Evolutionary conservation across 768 basidiomycete genomes (phyloP).

Genomic region (Saitozyma sp.): DNA sequence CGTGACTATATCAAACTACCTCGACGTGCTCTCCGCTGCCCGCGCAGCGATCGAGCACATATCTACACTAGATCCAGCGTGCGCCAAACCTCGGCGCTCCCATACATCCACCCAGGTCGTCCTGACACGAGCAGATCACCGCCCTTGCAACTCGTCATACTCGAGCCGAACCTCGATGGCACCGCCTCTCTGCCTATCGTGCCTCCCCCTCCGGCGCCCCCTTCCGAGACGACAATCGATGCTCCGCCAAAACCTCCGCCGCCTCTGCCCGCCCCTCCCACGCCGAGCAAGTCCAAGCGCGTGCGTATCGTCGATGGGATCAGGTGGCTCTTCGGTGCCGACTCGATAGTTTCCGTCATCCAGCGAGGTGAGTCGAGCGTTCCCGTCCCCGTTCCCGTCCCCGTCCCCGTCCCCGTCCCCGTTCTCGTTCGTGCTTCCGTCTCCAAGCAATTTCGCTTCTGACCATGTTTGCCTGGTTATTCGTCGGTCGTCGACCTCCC

Average conservation of each 20-base stretch:
- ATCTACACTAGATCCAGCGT: slow-evolving; percentile 20
- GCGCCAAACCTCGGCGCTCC: not conserved
- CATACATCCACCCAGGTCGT: not conserved
- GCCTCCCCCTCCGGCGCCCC: slow-evolving; percentile 1
- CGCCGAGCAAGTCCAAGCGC: slow-evolving; percentile 21
- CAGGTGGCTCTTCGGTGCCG: slow-evolving; percentile 24
- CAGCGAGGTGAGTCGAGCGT: slow-evolving; percentile 6
- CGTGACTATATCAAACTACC: slow-evolving; percentile 28
- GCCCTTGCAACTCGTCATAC: slow-evolving; percentile 29
- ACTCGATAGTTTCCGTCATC: slow-evolving; percentile 24
- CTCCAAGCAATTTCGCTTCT: too few relatives aligned
- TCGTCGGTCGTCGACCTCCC: too few relatives aligned
- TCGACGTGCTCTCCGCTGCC: slow-evolving; percentile 28
- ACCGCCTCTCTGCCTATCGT: slow-evolving; percentile 31
- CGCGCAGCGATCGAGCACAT: slow-evolving; percentile 27
- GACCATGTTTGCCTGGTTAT: too few relatives aligned
- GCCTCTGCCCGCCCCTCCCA: slow-evolving; percentile 11
- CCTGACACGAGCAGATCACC: slow-evolving; percentile 4
- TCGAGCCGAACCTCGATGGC: slow-evolving; percentile 30
- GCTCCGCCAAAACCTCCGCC: slow-evolving; percentile 8
- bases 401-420: too few relatives aligned
- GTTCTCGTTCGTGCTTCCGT: too few relatives aligned
- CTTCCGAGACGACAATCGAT: not conserved
- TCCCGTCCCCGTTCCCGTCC: too few relatives aligned
- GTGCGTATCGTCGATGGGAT: slow-evolving; percentile 25